Percentiles rank a stretch among this genome's conserved stretches.
These are phyloP conservation scores for Torrubiella hemipterigena DNA, from an alignment of 2,329 filamentous ascomycete genomes.

Conservation along the genomic window DNA sequence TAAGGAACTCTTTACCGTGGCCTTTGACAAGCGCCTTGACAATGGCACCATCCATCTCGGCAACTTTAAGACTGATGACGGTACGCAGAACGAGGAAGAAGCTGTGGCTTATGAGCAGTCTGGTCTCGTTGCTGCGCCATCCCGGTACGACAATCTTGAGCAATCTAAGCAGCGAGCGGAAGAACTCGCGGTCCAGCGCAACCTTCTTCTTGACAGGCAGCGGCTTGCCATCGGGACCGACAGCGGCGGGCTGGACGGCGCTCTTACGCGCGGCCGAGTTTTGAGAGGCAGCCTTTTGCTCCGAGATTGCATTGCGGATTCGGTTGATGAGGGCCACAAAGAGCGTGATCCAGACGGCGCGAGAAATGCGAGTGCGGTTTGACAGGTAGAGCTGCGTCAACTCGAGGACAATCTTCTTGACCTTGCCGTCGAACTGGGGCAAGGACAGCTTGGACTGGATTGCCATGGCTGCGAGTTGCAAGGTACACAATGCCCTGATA, in stretches of 20 bases:
- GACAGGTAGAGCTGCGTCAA: slow-evolving; percentile 63
- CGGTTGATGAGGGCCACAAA: slow-evolving; percentile 73
- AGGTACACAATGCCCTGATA: too few species aligned
- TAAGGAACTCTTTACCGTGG: slow-evolving; percentile 79
- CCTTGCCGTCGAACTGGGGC: slow-evolving; percentile 41
- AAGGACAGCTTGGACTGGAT: slow-evolving; percentile 61
- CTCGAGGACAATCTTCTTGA: slow-evolving; percentile 53
- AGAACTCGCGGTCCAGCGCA: slow-evolving; percentile 78
- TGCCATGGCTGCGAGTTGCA: slow-evolving; percentile 44
- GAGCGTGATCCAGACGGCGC: slow-evolving; percentile 71
- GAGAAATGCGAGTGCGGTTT: slow-evolving; percentile 72
- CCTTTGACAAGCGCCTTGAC: slow-evolving; percentile 89
- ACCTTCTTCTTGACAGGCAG: slow-evolving; percentile 72
- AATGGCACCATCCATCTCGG: slow-evolving; percentile 85
- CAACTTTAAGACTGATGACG: slow-evolving; percentile 88
- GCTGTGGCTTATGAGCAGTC: slow-evolving; percentile 79
- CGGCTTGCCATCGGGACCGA: slow-evolving; percentile 16
- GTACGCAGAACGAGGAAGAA: slow-evolving; percentile 86
- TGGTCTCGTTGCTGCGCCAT: slow-evolving; percentile 77
- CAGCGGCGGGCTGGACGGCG: slow-evolving; percentile 31
- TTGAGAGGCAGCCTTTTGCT: slow-evolving; percentile 78
- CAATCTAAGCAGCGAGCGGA: slow-evolving; percentile 62
- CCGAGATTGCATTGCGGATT: slow-evolving; percentile 79
- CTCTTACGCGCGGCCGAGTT: slow-evolving; percentile 33
- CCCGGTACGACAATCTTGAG: slow-evolving; percentile 82